phyloP scores from a whole-genome alignment of 805 yeast genomes.

The Priceomyces carsonii region DNA sequence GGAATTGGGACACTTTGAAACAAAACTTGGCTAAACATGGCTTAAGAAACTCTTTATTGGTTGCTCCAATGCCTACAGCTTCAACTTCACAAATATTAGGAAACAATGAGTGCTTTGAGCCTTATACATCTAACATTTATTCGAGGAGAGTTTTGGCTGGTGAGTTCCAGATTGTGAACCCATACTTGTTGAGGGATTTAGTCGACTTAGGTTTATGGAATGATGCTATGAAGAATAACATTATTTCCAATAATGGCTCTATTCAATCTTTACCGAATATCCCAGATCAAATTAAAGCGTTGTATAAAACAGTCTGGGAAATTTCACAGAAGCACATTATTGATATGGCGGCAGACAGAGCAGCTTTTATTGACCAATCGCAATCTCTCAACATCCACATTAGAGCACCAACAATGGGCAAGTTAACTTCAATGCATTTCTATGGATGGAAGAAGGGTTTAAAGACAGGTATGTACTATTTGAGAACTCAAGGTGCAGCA shows the following conservation, averaged over 20 bases:
- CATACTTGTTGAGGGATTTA: slow-evolving; percentile 56
- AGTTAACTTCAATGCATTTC: slow-evolving; percentile 96
- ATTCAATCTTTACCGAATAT: slow-evolving; percentile 55
- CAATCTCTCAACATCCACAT: slow-evolving; percentile 90
- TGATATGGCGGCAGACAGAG: slow-evolving; percentile 71
- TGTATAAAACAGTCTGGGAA: slow-evolving; percentile 65
- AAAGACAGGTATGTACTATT: slow-evolving; percentile 97
- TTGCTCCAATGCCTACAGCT: slow-evolving; percentile 71
- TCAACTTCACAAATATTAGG: slow-evolving; percentile 65
- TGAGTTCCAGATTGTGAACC: slow-evolving; percentile 64
- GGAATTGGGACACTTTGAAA: slow-evolving; percentile 60
- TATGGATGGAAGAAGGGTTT: slow-evolving; percentile 98
- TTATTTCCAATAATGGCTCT: slow-evolving; percentile 58
- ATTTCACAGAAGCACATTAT: slow-evolving; percentile 58
- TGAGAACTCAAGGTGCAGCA: slow-evolving; percentile 96
- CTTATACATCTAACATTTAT: slow-evolving; percentile 61
- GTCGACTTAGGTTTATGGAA: slow-evolving; percentile 61
- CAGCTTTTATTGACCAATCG: slow-evolving; percentile 85
- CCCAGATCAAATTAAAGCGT: slow-evolving; percentile 53
- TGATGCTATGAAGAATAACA: slow-evolving; percentile 56
- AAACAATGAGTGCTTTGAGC: slow-evolving; percentile 63
- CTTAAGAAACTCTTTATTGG: slow-evolving; percentile 57
- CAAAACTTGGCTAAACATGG: slow-evolving; percentile 50
- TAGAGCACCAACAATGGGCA: slow-evolving; percentile 91
- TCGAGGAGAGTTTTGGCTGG: slow-evolving; percentile 65